Conservation (phyloP, 345 rosid species). For the Firmiana major region DNA sequence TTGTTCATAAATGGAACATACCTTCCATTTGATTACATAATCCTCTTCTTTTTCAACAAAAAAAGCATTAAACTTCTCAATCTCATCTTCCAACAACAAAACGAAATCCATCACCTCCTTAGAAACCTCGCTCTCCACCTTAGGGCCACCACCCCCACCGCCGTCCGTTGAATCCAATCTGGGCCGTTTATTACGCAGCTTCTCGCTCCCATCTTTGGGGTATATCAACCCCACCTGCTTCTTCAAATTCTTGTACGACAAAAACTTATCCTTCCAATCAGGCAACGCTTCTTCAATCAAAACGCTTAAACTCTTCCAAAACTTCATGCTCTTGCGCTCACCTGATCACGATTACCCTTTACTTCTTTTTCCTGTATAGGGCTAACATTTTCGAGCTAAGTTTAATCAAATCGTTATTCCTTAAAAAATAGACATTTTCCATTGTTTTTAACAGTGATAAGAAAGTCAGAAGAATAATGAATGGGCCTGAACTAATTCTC, state of each 20-base stretch:
- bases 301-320: conserved; percentile 52
- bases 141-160: neutral
- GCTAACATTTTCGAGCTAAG: no score
- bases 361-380: neutral
- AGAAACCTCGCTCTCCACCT: conserved; percentile 5
- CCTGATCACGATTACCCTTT: neutral
- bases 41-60: conserved; percentile 59
- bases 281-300: conserved; percentile 56
- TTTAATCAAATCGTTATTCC: no score
- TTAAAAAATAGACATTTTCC: no score
- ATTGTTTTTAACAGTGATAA: no score
- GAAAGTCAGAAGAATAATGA: no score
- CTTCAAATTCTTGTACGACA: conserved; percentile 66
- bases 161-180: neutral
- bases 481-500: no score
- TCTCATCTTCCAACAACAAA: conserved; percentile 47
- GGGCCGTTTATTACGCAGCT: neutral
- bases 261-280: conserved; percentile 58
- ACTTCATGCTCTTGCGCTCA: conserved; percentile 39
- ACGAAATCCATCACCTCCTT: conserved; percentile 41
- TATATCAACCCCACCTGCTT: conserved; percentile 45
- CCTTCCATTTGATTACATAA: conserved; percentile 49
- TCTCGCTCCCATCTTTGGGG: conserved; percentile 10
- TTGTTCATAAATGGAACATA: neutral
- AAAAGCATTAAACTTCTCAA: conserved; percentile 54